These are phyloP conservation scores for Zasmidium cellare DNA, from an alignment of 2,329 filamentous ascomycete genomes.

Conservation along the genomic window DNA sequence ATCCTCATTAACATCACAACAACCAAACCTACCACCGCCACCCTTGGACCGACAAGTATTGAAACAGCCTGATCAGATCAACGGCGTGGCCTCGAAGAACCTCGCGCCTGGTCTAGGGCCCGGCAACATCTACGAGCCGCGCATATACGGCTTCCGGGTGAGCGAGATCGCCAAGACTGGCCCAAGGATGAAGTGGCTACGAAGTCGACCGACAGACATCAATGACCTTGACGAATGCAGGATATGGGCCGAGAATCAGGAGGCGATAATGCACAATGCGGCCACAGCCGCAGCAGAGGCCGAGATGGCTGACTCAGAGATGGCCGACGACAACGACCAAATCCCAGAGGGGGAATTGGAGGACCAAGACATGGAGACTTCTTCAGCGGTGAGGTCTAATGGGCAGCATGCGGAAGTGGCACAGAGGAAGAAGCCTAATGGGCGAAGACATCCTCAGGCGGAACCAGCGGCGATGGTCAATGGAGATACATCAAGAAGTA, in stretches of 20 bases:
- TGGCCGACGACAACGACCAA: conserved; percentile 32
- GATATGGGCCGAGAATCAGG: conserved; percentile 36
- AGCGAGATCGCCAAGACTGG: conserved; percentile 86
- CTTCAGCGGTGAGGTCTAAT: conserved; percentile 5
- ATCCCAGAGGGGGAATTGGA: conserved; percentile 30
- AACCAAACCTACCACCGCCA: conserved; percentile 20
- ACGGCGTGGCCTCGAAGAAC: conserved; percentile 84
- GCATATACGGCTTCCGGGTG: conserved; percentile 95
- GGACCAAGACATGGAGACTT: conserved; percentile 32
- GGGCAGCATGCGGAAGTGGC: conserved; percentile 15
- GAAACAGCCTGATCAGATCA: conserved; percentile 62
- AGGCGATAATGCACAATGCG: conserved; percentile 15
- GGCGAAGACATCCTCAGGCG: conserved; percentile 11
- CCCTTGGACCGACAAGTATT: conserved; percentile 24
- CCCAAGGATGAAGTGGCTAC: conserved; percentile 95
- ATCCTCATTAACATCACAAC: conserved; percentile 33
- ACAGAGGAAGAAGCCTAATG: conserved; percentile 16
- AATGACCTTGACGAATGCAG: conserved; percentile 76
- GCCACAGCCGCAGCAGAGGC: conserved; percentile 11
- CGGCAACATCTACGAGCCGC: conserved; percentile 86
- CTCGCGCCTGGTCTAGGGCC: conserved; percentile 82
- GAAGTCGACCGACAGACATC: conserved; percentile 77
- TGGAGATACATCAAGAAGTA: conserved; percentile 19
- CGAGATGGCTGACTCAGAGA: conserved; percentile 31
- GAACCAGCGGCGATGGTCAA: conserved; percentile 15